A percentile compares a stretch with the other conserved stretches of the same genome.
These are phyloP conservation scores for Suillus sp. DNA, from an alignment of 768 basidiomycete genomes.

Conservation along the genomic window DNA sequence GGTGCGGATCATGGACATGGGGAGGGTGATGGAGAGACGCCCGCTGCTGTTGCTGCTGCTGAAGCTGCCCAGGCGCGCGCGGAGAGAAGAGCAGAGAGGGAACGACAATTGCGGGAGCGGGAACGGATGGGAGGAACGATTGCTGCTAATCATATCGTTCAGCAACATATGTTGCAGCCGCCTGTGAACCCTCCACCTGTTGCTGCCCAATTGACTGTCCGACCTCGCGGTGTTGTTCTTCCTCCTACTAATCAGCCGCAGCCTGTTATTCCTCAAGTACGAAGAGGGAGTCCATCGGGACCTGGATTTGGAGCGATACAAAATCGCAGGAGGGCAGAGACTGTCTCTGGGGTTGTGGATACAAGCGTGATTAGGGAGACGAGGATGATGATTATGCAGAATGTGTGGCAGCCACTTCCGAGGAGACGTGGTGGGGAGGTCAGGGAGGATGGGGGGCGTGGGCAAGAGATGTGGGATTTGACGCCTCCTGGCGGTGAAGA, in stretches of 20 bases:
- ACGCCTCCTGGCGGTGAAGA: slow-evolving; percentile 32
- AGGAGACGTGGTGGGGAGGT: slow-evolving; percentile 14
- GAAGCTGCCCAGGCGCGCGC: slow-evolving; percentile 22
- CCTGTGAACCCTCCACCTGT: slow-evolving; percentile 22
- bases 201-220: slow-evolving; percentile 22
- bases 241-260: slow-evolving; percentile 21
- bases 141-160: slow-evolving; percentile 16
- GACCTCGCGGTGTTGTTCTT: slow-evolving; percentile 33
- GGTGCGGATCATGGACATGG: background rate
- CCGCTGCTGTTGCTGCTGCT: slow-evolving; percentile 12
- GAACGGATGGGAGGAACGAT: slow-evolving; percentile 20
- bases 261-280: slow-evolving; percentile 24
- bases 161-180: slow-evolving; percentile 12
- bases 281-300: slow-evolving; percentile 2
- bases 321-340: slow-evolving; percentile 36
- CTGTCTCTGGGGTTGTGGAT: slow-evolving; percentile 34
- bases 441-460: slow-evolving; percentile 20
- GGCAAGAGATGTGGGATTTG: slow-evolving; percentile 32
- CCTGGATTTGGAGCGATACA: slow-evolving; percentile 14
- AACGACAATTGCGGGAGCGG: slow-evolving; percentile 32
- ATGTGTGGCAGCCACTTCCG: background rate
- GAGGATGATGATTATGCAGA: slow-evolving; percentile 3
- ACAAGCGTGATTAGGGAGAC: slow-evolving; percentile 19
- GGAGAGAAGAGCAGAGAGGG: slow-evolving; percentile 43
- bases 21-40: background rate